Base-by-base conservation (phyloP, 139 green algal genomes). In the Nannochloris sp. region DNA sequence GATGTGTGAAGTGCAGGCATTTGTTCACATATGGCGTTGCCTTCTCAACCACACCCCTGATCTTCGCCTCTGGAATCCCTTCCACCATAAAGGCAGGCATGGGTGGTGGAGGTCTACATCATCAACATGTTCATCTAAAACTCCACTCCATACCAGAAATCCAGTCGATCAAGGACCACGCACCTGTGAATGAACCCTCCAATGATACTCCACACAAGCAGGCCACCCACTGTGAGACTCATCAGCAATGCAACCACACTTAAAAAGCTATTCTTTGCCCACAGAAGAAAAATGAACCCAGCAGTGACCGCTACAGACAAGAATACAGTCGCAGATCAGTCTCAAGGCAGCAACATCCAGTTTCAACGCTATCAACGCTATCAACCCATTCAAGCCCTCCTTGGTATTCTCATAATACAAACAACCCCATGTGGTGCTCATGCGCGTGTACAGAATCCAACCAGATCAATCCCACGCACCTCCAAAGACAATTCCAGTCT, bases 141-240 rank as follows among this genome's bases (percentile, higher is more conserved):
- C 6, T 28, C 8, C 25, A 49, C 25, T 58, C 25, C 49, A 59
- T 33, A 43, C 33, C 33, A 2, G 33, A 40, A 59, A 59, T 58
- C 3, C 33, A 8, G 33, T 40, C 33, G 11, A 12, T 40, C 33
- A 6, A 40, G 33, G 33, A 40, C 8, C 33, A 40, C 33, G 33
- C 33, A 40, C 33, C 33, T 69, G 9, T 67, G 20, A 20, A 49
- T 59, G 65, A 78, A 71, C 33, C 50, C 49, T 6, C 66, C 74
- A 8, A 80, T 16, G 25, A 76, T 68, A 60, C 68, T 77, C 67
- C 67, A 84, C 0, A 76, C 8, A 20, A 82, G 79, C 26, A 56
- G 45, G 13, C 37, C 61, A 3, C 65, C 28, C 5, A 84, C 67
- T 6, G 56, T 14, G 3, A 61, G 31, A 16, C 74, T 49, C 44